Evolutionary conservation across 257 asterid species (phyloP).

Genomic region (Solanum megistacrolobum): DNA sequence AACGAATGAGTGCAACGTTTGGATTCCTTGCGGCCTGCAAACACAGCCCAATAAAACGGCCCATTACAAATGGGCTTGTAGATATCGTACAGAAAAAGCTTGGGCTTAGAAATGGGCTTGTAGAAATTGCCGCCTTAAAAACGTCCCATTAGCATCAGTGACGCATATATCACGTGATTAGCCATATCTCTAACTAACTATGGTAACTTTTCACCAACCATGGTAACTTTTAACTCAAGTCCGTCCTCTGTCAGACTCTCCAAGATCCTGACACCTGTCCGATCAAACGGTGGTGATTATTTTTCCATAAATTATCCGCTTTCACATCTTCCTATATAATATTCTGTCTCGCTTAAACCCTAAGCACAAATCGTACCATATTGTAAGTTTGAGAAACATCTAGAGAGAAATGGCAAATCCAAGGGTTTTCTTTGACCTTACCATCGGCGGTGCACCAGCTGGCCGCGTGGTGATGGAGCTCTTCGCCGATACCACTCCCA

Average conservation of each 20-base stretch:
- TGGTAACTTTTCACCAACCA: neutral
- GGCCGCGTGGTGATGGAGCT: constrained; percentile 69
- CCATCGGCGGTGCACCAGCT: constrained; percentile 44
- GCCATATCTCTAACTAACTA: neutral
- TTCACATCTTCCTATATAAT: constrained; percentile 27
- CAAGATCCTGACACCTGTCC: constrained; percentile 22
- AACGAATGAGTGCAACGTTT: neutral
- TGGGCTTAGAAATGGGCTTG: neutral
- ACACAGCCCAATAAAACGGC: neutral
- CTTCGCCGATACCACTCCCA: constrained; percentile 42
- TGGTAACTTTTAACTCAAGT: neutral
- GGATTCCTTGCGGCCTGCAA: neutral
- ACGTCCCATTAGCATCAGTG: neutral
- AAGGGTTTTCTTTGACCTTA: constrained; percentile 58
- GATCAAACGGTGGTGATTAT: constrained; percentile 15
- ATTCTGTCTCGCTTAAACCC: constrained; percentile 15
- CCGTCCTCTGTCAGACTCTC: neutral
- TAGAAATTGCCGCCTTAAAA: neutral
- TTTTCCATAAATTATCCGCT: constrained; percentile 8
- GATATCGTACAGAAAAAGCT: neutral
- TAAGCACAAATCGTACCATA: constrained; percentile 3
- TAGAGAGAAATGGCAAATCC: constrained; percentile 36
- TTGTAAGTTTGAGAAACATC: neutral
- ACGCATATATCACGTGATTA: constrained; percentile 2
- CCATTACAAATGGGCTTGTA: neutral